Evolutionary conservation across 176 grass and related monocot species (phyloP), one percentile per base, ranked within the genome.

Genomic region (Metroxylon sagu): DNA sequence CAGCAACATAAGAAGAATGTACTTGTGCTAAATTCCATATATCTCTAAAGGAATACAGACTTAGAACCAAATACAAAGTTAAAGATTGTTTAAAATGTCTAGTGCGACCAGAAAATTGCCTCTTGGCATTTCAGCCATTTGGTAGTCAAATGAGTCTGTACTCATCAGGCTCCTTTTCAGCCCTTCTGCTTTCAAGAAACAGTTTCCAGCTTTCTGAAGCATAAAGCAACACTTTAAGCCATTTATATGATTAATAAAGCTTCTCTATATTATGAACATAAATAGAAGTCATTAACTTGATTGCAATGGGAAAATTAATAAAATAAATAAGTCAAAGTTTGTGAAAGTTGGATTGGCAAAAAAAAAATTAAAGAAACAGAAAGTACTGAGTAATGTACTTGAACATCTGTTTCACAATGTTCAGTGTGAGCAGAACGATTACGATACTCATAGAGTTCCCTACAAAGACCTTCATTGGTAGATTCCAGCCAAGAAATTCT

Each of bases 91-190:
- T 26, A 31, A 56, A 17, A 17, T 57, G 72, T 61, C 30, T n/a
- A 65, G 16, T 69, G 12, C 19, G 23, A 27, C n/a, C 61, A 76
- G 74, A 21, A 60, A 66, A 66, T 66, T 78, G 85, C 88, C 94
- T 89, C 67, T 83, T 65, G 64, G 65, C 31, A 76, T 65, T 39
- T 98, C 94, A 39, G 54, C 57, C 94, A 98, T 93, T 59, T 79
- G 76, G 65, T 83, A 53, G 80, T 93, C 85, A 70, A 93, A 85
- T 30, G 68, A 66, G 49, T 98, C 94, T 18, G 82, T 88, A 71
- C 71, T 93, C 70, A 87, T 79, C 68, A 98, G 75, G 74, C 94
- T 93, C 74, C 94, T 88, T 74, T 89, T 98, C 53, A 98, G 79
- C 23, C 94, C 94, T 89, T 93, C 94, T 71, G 59, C 71, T 76